Percentiles rank a stretch among this genome's conserved stretches.
phyloP scores from a whole-genome alignment of 2,329 filamentous ascomycete genomes.

The Clathrospora elynae region DNA sequence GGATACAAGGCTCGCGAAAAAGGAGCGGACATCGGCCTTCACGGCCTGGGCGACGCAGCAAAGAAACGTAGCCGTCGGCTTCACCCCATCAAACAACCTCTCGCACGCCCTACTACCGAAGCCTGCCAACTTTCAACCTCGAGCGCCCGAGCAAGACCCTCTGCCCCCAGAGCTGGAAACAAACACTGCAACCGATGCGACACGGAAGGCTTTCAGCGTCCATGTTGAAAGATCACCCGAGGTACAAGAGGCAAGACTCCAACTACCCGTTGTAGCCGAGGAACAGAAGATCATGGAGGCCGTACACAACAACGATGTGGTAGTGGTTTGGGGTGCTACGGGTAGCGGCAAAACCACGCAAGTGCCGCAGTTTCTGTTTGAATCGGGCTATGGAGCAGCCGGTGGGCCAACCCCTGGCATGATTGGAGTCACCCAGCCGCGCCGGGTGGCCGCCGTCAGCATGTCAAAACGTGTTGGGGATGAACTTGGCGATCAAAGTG shows the following conservation, averaged over 20 bases:
- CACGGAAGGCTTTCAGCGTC: slow-evolving; percentile 77
- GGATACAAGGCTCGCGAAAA: slow-evolving; percentile 48
- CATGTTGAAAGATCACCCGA: slow-evolving; percentile 70
- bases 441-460: slow-evolving; percentile 92
- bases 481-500: slow-evolving; percentile 78
- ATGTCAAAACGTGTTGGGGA: slow-evolving; percentile 92
- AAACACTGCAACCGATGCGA: slow-evolving; percentile 60
- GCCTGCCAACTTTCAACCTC: slow-evolving; percentile 68
- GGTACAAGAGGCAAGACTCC: slow-evolving; percentile 77
- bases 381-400: slow-evolving; percentile 85
- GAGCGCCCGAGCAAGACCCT: slow-evolving; percentile 72
- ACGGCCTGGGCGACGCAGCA: slow-evolving; percentile 91
- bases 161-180: slow-evolving; percentile 68
- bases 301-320: slow-evolving; percentile 86
- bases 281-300: slow-evolving; percentile 99
- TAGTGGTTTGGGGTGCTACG: slow-evolving; percentile 92
- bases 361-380: slow-evolving; percentile 92
- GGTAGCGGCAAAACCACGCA: slow-evolving; percentile 98
- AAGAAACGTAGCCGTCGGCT: slow-evolving; percentile 81
- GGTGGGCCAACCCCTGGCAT: slow-evolving; percentile 82
- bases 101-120: slow-evolving; percentile 49
- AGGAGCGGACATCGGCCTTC: slow-evolving; percentile 70
- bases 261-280: slow-evolving; percentile 88
- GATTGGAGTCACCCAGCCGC: slow-evolving; percentile 93
- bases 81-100: slow-evolving; percentile 56